phyloP scores from a whole-genome alignment of 2,329 filamentous ascomycete genomes.

The Fusarium camptoceras region DNA sequence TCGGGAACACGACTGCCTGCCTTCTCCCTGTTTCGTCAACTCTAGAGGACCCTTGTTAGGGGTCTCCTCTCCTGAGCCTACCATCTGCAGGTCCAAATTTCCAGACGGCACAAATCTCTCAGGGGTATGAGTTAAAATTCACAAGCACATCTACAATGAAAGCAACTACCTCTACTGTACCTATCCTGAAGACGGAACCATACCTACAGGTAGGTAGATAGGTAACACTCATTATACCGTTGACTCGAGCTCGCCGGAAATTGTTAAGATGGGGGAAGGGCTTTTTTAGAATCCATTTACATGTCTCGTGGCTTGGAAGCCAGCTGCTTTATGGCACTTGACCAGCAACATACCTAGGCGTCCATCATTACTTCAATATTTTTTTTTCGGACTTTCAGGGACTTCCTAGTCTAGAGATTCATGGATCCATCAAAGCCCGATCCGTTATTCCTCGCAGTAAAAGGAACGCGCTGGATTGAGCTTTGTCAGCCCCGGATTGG shows the following conservation, averaged over 20 bases:
- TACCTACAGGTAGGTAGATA: too few species aligned
- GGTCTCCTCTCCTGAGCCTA: constrained; percentile 34
- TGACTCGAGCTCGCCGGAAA: not conserved
- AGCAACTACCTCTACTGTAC: not conserved
- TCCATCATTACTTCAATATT: not conserved
- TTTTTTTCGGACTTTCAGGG: not conserved
- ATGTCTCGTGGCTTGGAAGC: not conserved
- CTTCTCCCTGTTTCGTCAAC: constrained; percentile 39
- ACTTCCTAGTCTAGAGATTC: constrained; percentile 8
- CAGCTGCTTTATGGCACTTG: not conserved
- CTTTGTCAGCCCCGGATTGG: constrained; percentile 36
- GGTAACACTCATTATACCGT: not conserved
- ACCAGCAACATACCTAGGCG: not conserved
- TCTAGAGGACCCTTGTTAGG: constrained; percentile 43
- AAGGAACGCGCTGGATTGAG: constrained; percentile 28
- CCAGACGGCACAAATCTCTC: constrained; percentile 34
- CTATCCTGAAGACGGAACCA: not conserved
- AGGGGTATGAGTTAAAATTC: constrained; percentile 10
- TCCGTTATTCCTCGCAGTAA: constrained; percentile 35
- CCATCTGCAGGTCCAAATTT: constrained; percentile 49
- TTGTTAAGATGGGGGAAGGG: not conserved
- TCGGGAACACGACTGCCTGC: constrained; percentile 25
- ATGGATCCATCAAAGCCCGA: constrained; percentile 5
- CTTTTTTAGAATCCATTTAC: not conserved
- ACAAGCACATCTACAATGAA: not conserved